Base-by-base conservation (phyloP, 257 asterid species). In the Marsdenia floribunda region DNA sequence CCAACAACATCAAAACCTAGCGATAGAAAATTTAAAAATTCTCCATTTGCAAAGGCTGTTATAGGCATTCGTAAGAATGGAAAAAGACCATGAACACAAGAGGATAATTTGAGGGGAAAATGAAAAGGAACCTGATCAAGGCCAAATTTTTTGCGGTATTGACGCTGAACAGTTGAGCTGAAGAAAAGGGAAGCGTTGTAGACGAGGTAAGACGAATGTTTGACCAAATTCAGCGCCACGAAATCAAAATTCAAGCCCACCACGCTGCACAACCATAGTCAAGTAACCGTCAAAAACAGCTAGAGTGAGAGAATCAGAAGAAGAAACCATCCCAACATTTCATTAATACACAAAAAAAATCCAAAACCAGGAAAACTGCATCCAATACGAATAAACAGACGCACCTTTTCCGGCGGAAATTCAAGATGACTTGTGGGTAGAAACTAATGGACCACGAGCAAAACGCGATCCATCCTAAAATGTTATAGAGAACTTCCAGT, bases 201-300 rank as follows among this genome's bases (percentile, higher is more conserved):
- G 79, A 91, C 77, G 82, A 94, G 90, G 81, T 94, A 94, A 2
- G 97, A 90, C 2, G 96, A 85, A 80, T 94, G 97, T 82, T 91
- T 94, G 71, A 96, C 90, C 91, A 94, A 79, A 88, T 94, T 94
- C 90, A 91, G 52, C 75, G 89, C 35, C 79, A 84, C 86, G 52
- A 94, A 94, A 82, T 94, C 97, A 73, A 94, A 94, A 87, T 90
- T 94, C 90, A 94, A 79, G 37, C 98, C 98, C 77, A 89, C 93
- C 74, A 93, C 98, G 77, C 98, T 93, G 93, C 21, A 49, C 82
- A 4, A 50, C 5, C 57, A 21, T 10, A 46, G 19, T 29, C 37
- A 46, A 68, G 47, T 44, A 22, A 22, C 73, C 29, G 15, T 29
- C 7, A 8, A 29, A 68, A 9, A 33, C 24, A 15, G 18, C 16